These are phyloP conservation scores for Logfia minima DNA, from an alignment of 129 eudicot genomes.

Conservation along the genomic window DNA sequence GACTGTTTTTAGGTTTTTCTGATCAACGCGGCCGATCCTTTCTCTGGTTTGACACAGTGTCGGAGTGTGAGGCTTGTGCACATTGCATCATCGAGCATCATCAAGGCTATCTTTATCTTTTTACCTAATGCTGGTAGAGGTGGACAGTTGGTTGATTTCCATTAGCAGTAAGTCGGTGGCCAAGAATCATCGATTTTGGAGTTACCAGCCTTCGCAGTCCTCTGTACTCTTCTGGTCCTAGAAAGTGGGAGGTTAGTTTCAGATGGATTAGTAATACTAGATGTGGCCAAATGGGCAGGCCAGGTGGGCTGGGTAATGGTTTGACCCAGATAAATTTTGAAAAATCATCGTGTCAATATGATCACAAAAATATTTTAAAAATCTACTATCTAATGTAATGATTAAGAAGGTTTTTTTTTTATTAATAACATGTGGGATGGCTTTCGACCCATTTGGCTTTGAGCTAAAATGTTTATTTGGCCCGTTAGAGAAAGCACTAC, in stretches of 20 bases:
- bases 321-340: background rate
- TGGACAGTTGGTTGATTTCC: slow-evolving; percentile 64
- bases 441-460: background rate
- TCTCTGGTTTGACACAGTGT: slow-evolving; percentile 72
- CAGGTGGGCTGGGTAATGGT: background rate
- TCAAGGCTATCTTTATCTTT: slow-evolving; percentile 73
- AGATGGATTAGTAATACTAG: slow-evolving; percentile 7
- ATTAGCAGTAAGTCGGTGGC: no score
- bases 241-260: slow-evolving; percentile 80
- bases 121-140: slow-evolving; percentile 73
- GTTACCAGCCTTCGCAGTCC: slow-evolving; percentile 72
- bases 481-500: background rate
- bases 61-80: slow-evolving; percentile 76
- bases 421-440: background rate
- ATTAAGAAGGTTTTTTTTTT: background rate
- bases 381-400: background rate
- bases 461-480: background rate
- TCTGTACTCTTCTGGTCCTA: slow-evolving; percentile 43
- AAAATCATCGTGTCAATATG: background rate
- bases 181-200: no score
- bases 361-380: background rate
- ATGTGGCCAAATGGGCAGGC: background rate
- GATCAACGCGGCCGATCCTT: slow-evolving; percentile 83
- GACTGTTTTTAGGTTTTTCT: slow-evolving; percentile 63
- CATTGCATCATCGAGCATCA: slow-evolving; percentile 93